These are phyloP conservation scores for Yamadazyma ubonensis DNA, from an alignment of 805 yeast genomes.

Conservation along the genomic window DNA sequence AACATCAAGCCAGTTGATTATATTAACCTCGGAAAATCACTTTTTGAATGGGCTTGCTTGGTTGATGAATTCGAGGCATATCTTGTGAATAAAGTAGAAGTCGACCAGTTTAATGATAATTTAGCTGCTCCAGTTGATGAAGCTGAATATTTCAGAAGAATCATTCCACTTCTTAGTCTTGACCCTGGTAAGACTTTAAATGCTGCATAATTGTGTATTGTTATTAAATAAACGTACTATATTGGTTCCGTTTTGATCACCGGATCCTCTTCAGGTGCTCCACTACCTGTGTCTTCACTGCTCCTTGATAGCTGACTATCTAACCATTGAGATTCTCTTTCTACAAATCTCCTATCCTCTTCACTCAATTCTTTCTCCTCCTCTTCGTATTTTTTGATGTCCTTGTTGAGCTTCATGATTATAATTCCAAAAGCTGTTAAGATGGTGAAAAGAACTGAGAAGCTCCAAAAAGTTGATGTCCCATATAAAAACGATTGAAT, in stretches of 20 bases:
- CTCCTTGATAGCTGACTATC: constrained; percentile 1
- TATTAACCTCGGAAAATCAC: constrained; percentile 43
- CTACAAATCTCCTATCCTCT: constrained; percentile 4
- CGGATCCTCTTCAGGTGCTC: background rate
- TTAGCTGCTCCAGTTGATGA: constrained; percentile 22
- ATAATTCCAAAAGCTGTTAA: constrained; percentile 2
- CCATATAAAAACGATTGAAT: constrained; percentile 35
- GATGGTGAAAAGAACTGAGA: constrained; percentile 29
- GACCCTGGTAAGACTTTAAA: constrained; percentile 34
- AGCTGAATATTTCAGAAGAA: constrained; percentile 32
- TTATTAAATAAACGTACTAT: background rate
- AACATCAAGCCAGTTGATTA: constrained; percentile 18
- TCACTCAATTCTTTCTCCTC: constrained; percentile 1
- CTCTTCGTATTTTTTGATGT: background rate
- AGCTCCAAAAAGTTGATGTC: constrained; percentile 35
- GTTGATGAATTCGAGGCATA: constrained; percentile 49
- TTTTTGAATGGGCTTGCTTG: constrained; percentile 51
- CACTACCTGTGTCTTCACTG: constrained; percentile 2
- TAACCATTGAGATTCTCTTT: constrained; percentile 2
- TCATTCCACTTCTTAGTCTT: constrained; percentile 40
- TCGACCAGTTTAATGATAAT: constrained; percentile 21
- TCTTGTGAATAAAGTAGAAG: constrained; percentile 29
- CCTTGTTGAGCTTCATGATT: background rate
- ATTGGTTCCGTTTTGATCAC: constrained; percentile 2
- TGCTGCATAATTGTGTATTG: constrained; percentile 23